These are phyloP conservation scores for Pleurotus tuoliensis DNA, from an alignment of 768 basidiomycete genomes.

Conservation along the genomic window DNA sequence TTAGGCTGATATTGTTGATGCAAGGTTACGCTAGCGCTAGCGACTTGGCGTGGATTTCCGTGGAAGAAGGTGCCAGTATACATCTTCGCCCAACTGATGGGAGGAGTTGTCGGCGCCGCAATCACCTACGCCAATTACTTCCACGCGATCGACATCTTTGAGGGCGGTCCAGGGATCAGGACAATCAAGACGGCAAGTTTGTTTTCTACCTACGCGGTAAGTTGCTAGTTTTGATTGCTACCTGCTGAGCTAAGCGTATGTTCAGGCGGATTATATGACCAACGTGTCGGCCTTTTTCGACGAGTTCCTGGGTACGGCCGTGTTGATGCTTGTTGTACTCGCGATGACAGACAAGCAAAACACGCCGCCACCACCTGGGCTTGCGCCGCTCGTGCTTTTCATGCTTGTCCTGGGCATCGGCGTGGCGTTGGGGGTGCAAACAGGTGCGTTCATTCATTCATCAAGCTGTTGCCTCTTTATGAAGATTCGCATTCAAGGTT, in stretches of 20 bases:
- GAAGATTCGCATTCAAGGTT: slow-evolving; percentile 18
- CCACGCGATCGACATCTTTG: slow-evolving; percentile 63
- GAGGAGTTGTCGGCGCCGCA: slow-evolving; percentile 57
- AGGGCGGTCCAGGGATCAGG: slow-evolving; percentile 51
- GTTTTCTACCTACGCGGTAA: slow-evolving; percentile 58
- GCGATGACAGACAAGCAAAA: slow-evolving; percentile 52
- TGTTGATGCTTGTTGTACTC: slow-evolving; percentile 56
- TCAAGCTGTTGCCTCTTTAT: no score
- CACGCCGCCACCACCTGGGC: slow-evolving; percentile 40
- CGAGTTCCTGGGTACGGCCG: slow-evolving; percentile 57
- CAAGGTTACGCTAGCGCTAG: slow-evolving; percentile 67
- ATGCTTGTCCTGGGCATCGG: slow-evolving; percentile 56
- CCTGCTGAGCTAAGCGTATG: not conserved
- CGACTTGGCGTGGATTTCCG: slow-evolving; percentile 69
- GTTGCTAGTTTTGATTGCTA: slow-evolving; percentile 13
- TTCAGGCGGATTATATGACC: slow-evolving; percentile 35
- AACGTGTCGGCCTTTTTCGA: slow-evolving; percentile 37
- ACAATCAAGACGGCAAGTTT: slow-evolving; percentile 54
- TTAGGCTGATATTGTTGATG: slow-evolving; percentile 1
- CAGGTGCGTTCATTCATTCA: slow-evolving; percentile 25
- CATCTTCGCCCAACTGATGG: slow-evolving; percentile 61
- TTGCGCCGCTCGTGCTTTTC: slow-evolving; percentile 57
- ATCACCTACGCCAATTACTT: slow-evolving; percentile 66
- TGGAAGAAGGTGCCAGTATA: slow-evolving; percentile 77
- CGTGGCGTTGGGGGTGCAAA: slow-evolving; percentile 60